Evolutionary conservation across 73 alveolate species (phyloP), one percentile per base, ranked within the genome.

Genomic region (Stentor coeruleus): DNA sequence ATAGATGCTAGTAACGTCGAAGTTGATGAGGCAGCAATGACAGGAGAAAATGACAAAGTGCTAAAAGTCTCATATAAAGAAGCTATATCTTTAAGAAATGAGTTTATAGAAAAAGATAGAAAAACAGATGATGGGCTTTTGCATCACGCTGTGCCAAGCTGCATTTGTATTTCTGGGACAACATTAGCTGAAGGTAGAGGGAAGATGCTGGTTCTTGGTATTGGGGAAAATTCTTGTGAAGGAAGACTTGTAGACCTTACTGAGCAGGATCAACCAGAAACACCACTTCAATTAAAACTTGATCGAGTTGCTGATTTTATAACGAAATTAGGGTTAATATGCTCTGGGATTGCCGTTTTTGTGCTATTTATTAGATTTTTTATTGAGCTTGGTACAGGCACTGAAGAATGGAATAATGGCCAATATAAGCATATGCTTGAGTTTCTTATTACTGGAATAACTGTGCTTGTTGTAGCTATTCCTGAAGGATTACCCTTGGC

Each of bases 401-500:
- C n/a, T n/a, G n/a, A n/a, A n/a, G n/a, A n/a, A n/a, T n/a, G n/a
- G n/a, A n/a, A n/a, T n/a, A n/a, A n/a, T 3, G 82, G 60, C 28
- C 81, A 81, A 11, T 55, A 77, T 40, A 59, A 82, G 59, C 37
- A 87, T 55, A 72, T 90, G 80, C 84, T 96, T 59, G 89, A 93
- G 81, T 94, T 87, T 35, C 85, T 95, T 20, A 89, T 95, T 89
- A 84, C 90, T 35, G 87, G 96, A 37, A 93, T 94, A 33, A 92
- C 98, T 6, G 89, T 96, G 6, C 86, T 96, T 35, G 98, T 96
- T 28, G 98, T 96, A 28, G 98, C 98, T 40, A 97, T 96, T 40
- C 99, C 99, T 11, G 99, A 96, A 90, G 99, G 99, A 15, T 88
- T 96, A n/a, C 99, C 99, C 33, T 86, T 96, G 38, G 99, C 99